Base-by-base conservation (phyloP, 2,329 filamentous ascomycete species). In the Aphanocladium album region DNA sequence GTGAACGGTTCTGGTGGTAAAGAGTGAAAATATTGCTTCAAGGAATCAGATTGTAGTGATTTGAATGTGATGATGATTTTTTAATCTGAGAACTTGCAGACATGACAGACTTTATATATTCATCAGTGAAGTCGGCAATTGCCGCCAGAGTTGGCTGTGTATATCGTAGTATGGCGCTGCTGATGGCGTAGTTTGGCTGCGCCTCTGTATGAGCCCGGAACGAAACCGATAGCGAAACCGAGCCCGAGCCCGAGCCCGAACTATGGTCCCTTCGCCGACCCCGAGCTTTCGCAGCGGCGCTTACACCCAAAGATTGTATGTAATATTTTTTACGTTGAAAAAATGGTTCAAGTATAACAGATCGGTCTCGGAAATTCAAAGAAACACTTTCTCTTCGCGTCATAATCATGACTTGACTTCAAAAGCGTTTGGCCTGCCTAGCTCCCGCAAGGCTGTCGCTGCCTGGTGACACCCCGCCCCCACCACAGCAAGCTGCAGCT, bases 401-500 rank as follows among this genome's bases (percentile, higher is more conserved):
- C n/a, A n/a, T n/a, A n/a, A n/a, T n/a, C n/a, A 35, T 35, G 33
- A 6, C 33, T 6, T 6, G 6, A 6, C 6, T 35, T 35, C 6
- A 6, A 35, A 6, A 35, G 33, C 33, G 33, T 35, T 35, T 35
- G 33, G n/a, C n/a, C n/a, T n/a, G n/a, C n/a, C n/a, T n/a, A n/a
- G n/a, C n/a, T n/a, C 35, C 17, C 19, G 37, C 25, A 6, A 19
- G 35, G n/a, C 37, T 16, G 30, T 57, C 14, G 25, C 41, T 57
- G 54, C 52, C 62, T 62, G 61, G 51, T 54, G 37, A 54, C 51
- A 43, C 51, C 51, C 51, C 51, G 51, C 51, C 51, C 51, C 51
- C 51, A 54, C 51, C 16, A 54, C 35, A 54, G 37, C 37, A 35
- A 35, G 33, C 37, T 41, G 41, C 47, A 53, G 58, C 64, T 46